These are phyloP conservation scores for Fraxinus sp. DNA, from an alignment of 305 asterid species.

Conservation along the genomic window DNA sequence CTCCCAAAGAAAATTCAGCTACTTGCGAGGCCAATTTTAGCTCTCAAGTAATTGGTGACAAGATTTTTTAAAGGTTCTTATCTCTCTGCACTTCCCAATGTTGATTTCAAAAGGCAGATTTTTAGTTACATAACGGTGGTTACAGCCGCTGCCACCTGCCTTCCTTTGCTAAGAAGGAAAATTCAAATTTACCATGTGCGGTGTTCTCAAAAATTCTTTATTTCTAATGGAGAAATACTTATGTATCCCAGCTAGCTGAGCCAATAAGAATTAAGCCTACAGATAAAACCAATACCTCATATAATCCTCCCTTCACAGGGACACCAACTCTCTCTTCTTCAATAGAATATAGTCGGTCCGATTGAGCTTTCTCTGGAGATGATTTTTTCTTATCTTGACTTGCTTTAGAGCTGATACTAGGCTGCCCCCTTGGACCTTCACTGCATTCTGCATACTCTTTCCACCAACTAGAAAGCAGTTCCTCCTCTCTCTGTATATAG, in stretches of 20 bases:
- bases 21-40: background rate
- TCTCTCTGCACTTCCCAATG: background rate
- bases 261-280: background rate
- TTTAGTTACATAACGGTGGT: background rate
- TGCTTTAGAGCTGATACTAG: slow-evolving; percentile 33
- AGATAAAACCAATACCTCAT: slow-evolving; percentile 59
- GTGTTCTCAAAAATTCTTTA: background rate
- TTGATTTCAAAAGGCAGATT: background rate
- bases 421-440: slow-evolving; percentile 74
- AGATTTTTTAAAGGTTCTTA: background rate
- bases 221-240: background rate
- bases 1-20: background rate
- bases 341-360: slow-evolving; percentile 34
- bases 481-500: slow-evolving; percentile 76
- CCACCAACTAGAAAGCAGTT: slow-evolving; percentile 93
- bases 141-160: background rate
- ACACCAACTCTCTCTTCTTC: slow-evolving; percentile 99
- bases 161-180: background rate
- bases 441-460: slow-evolving; percentile 94
- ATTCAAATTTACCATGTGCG: background rate
- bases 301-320: slow-evolving; percentile 94
- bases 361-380: slow-evolving; percentile 37
- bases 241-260: background rate
- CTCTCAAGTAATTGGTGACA: background rate
- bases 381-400: slow-evolving; percentile 31